Evolutionary conservation across 768 basidiomycete genomes (phyloP), one percentile per base, ranked within the genome.

Genomic region (Lentinula lateritia): DNA sequence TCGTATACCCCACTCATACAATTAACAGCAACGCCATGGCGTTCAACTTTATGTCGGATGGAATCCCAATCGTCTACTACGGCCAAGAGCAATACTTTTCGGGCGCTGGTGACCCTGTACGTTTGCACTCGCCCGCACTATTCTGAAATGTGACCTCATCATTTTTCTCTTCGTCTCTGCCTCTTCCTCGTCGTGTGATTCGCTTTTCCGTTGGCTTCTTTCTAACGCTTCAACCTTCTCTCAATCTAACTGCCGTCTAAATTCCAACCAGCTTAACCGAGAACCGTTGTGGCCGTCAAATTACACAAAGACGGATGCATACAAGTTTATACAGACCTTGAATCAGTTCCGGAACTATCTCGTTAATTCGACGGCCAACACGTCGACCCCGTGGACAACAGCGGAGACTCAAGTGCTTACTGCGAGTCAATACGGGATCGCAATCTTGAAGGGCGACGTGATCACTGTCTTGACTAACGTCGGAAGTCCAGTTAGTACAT

Each of bases 21-120:
- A 56, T 65, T 41, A 5, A 46, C 43, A 88, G 86, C 67, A 92
- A 92, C 70, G 87, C 89, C 13, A 85, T 92, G 85, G 74, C 83
- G 8, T 84, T 88, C 66, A 85, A 75, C 61, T 92, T 89, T 71
- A 85, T 92, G 83, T 82, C 83, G 53, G 90, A 92, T 62, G 90
- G 90, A n/a, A 90, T 91, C 65, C 90, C 91, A 0, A 85, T 92
- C 62, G 82, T 90, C 10, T 93, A 92, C 70, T 90, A 90, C 63
- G 90, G 91, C 1, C 89, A 90, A 72, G 91, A 92, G 66, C 90
- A 92, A 69, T 74, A 78, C 43, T 87, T 89, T 70, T 75, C 73
- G 60, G 91, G 90, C 38, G 74, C 73, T 67, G 73, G 70, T 7
- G 90, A 92, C 67, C 90, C 90, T 39, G 87, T 89, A 70, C 66